Evolutionary conservation across 192 early-diverging fungal species (phyloP).

Genomic region (Coemansia sp.): DNA sequence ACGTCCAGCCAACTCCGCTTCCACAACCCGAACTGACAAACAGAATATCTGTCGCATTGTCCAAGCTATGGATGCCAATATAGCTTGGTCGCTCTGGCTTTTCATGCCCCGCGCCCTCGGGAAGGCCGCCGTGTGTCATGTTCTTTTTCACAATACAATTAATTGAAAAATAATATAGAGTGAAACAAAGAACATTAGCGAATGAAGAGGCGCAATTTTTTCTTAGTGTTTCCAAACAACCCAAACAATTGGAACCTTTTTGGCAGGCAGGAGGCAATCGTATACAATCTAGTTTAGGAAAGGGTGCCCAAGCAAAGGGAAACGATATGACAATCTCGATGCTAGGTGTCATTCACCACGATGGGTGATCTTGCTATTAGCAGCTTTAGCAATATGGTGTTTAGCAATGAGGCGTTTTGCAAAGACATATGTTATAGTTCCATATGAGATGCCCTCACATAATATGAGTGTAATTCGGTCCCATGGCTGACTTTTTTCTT

Average conservation of each 20-base stretch:
- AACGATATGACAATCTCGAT: not conserved
- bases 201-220: not conserved
- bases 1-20: constrained; percentile 33
- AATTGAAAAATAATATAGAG: not conserved
- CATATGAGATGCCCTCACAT: too few species aligned
- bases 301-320: not conserved
- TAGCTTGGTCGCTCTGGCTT: constrained; percentile 24
- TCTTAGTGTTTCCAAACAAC: not conserved
- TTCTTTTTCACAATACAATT: not conserved
- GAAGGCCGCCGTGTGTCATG: not conserved
- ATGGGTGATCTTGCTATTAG: too few species aligned
- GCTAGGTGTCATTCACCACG: too few species aligned
- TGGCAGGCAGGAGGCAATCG: not conserved
- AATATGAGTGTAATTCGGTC: too few species aligned
- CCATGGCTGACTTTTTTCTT: too few species aligned
- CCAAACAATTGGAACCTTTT: not conserved
- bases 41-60: constrained; percentile 31
- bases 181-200: not conserved
- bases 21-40: constrained; percentile 42
- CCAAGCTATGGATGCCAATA: constrained; percentile 33
- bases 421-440: too few species aligned
- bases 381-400: too few species aligned
- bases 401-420: too few species aligned
- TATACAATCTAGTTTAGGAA: not conserved
- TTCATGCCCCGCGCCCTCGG: not conserved